Conservation (phyloP, 495 filamentous ascomycete genomes). For the Tuber magnatum region DNA sequence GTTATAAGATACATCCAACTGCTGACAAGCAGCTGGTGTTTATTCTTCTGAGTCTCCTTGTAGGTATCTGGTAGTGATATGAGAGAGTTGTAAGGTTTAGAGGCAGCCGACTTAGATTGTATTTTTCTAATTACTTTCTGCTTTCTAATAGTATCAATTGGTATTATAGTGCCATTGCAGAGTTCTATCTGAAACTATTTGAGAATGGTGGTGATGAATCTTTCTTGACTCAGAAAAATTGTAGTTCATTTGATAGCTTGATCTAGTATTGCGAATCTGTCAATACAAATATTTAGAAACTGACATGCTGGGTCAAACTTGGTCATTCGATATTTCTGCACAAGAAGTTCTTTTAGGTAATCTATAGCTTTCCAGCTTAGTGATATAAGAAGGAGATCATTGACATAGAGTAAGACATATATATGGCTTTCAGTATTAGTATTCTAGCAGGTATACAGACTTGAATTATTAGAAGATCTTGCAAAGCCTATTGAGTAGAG, state of each 20-base stretch:
- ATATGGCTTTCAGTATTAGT: not conserved
- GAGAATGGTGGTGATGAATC: not conserved
- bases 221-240: not conserved
- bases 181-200: not conserved
- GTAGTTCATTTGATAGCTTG: no score
- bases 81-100: no score
- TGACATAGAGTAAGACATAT: constrained; percentile 9
- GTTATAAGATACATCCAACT: constrained; percentile 3
- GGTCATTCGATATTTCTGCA: constrained; percentile 3
- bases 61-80: no score
- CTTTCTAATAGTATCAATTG: not conserved
- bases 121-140: not conserved
- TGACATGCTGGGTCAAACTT: not conserved
- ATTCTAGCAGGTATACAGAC: not conserved
- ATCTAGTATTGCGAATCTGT: not conserved
- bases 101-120: not conserved
- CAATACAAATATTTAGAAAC: constrained; percentile 9
- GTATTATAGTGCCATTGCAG: not conserved
- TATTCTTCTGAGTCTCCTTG: not conserved
- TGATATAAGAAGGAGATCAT: constrained; percentile 10
- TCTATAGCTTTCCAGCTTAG: not conserved
- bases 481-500: constrained; percentile 3
- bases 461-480: not conserved
- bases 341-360: not conserved
- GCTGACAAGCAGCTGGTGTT: not conserved